phyloP scores from a whole-genome alignment of 768 basidiomycete genomes.

The Termitomyces sp. region DNA sequence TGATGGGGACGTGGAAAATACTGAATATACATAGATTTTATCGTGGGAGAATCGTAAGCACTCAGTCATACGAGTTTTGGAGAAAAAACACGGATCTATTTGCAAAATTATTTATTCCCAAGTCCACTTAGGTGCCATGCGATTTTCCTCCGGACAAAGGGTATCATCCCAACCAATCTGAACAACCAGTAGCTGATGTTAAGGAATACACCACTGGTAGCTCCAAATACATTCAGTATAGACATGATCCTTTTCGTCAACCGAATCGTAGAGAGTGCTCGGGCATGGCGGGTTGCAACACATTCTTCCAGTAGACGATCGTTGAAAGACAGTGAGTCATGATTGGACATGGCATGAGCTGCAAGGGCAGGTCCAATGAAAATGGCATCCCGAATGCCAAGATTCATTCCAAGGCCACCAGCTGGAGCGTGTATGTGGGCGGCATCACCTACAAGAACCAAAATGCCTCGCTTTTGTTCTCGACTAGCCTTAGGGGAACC shows the following conservation, averaged over 20 bases:
- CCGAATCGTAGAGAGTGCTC: constrained; percentile 36
- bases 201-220: neutral
- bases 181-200: constrained; percentile 15
- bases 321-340: constrained; percentile 11
- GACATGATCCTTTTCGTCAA: constrained; percentile 31
- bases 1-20: neutral
- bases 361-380: constrained; percentile 37
- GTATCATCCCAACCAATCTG: constrained; percentile 11
- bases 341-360: constrained; percentile 21
- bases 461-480: constrained; percentile 3
- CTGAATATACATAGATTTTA: neutral
- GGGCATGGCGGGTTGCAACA: constrained; percentile 28
- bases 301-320: constrained; percentile 31
- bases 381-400: constrained; percentile 51
- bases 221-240: constrained; percentile 5
- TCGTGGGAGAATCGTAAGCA: neutral
- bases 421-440: constrained; percentile 51
- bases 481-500: neutral
- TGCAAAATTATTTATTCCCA: constrained; percentile 13
- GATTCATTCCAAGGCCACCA: constrained; percentile 56
- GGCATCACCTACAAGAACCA: constrained; percentile 26
- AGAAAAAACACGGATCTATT: neutral
- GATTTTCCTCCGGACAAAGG: constrained; percentile 9
- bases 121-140: constrained; percentile 19
- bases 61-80: neutral